These are phyloP conservation scores for Globisporangium barbulae DNA, from an alignment of 352 stramenopile genomes.

Conservation along the genomic window DNA sequence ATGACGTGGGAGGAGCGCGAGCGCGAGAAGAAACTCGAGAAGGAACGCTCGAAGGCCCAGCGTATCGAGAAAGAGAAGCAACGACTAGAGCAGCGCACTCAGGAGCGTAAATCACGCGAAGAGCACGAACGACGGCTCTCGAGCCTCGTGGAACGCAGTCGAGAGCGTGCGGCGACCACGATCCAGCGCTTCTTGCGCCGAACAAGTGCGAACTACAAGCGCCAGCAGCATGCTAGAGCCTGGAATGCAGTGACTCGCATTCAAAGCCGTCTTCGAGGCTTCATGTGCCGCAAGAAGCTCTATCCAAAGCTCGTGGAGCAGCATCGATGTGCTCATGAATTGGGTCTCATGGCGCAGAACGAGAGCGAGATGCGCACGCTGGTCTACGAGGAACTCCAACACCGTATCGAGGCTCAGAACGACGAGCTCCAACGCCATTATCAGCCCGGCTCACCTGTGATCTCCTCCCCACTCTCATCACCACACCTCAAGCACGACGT, in stretches of 20 bases:
- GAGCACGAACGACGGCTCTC: conserved; percentile 15
- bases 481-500: conserved; percentile 30
- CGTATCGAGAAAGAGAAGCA: conserved; percentile 68
- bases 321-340: conserved; percentile 18
- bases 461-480: neutral
- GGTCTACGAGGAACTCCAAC: conserved; percentile 14
- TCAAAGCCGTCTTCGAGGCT: conserved; percentile 32
- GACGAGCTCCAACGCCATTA: conserved; percentile 8
- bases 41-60: conserved; percentile 47
- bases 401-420: neutral
- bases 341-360: conserved; percentile 28
- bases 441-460: conserved; percentile 9
- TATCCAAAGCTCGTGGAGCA: conserved; percentile 23
- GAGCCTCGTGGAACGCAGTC: conserved; percentile 16
- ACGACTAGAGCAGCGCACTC: conserved; percentile 33
- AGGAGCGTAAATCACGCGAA: conserved; percentile 28
- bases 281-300: conserved; percentile 16
- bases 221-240: neutral
- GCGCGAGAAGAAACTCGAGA: conserved; percentile 47
- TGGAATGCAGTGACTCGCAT: conserved; percentile 22
- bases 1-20: conserved; percentile 78
- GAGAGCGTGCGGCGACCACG: conserved; percentile 18
- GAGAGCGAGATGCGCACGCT: conserved; percentile 30
- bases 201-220: neutral
- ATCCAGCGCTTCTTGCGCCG: conserved; percentile 31